Evolutionary conservation across 2,329 filamentous ascomycete species (phyloP), one percentile per base, ranked within the genome.

Genomic region (Pseudophaeomoniella oleicola): DNA sequence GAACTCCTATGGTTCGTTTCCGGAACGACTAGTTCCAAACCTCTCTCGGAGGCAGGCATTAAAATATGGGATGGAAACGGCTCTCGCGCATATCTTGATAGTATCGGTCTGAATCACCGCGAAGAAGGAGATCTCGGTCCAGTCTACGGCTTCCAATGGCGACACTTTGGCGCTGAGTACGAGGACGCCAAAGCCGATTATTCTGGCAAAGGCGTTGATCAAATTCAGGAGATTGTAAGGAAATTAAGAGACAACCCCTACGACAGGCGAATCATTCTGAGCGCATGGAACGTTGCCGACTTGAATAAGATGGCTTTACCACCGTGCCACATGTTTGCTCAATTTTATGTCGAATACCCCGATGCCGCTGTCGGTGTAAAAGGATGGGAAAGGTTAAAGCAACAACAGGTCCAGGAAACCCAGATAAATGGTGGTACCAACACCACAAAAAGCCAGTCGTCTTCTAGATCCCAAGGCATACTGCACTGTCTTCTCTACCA

Each of bases 11-110:
- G 90, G 90, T 98, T 98, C 61, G 71, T 98, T 47, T 72, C 76
- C 32, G 90, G 85, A 51, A 75, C 67, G 50, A 98, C 90, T 2
- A 85, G 83, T 1, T 87, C 84, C 1, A 62, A 75, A 3, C 66
- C 85, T 0, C 75, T 98, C 3, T 78, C 75, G 41, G 76, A 78
- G 10, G 76, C 78, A 2, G 85, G 86, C 18, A 78, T 98, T 51
- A 92, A 92, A 60, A 98, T 98, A 56, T 98, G 90, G 90, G 90
- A 98, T 55, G 88, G 87, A 50, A 98, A 98, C 55, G 90, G 88
- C 31, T 86, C 79, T 33, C 82, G 90, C 49, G 81, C 78, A 51
- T 96, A 81, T 57, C 81, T 98, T 27, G 88, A 98, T 63, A 78
- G 68, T 43, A 72, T 90, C 1, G 88, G 88, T 0, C 71, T 96